Evolutionary conservation across 345 rosid species (phyloP).

Genomic region (Diplotaxis tenuifolia): DNA sequence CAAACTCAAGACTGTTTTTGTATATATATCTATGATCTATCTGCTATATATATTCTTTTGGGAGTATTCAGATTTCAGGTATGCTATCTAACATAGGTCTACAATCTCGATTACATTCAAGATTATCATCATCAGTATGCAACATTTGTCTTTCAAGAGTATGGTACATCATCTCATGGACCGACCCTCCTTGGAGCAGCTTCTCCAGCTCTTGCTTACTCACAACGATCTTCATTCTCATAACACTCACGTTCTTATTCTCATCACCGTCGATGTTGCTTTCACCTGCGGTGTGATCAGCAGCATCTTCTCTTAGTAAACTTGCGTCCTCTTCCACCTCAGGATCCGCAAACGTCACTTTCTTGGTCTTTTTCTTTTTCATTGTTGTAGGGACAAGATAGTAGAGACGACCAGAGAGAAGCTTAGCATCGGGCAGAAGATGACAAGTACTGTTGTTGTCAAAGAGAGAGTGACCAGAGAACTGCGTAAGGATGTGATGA

Average conservation of each 20-base stretch:
- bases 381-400: constrained; percentile 53
- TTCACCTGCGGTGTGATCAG: constrained; percentile 19
- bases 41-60: not conserved
- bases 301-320: constrained; percentile 16
- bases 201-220: constrained; percentile 67
- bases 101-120: constrained; percentile 40
- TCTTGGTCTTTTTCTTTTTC: constrained; percentile 43
- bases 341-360: constrained; percentile 63
- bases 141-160: constrained; percentile 42
- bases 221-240: constrained; percentile 77
- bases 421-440: constrained; percentile 56
- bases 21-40: constrained; percentile 1
- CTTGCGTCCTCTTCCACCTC: constrained; percentile 38
- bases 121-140: not conserved
- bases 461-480: constrained; percentile 60
- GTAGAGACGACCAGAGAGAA: constrained; percentile 53
- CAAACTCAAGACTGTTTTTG: constrained; percentile 21
- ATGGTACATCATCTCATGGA: constrained; percentile 48
- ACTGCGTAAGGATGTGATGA: constrained; percentile 60
- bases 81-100: constrained; percentile 62
- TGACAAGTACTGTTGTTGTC: constrained; percentile 43
- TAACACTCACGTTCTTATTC: constrained; percentile 27
- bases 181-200: constrained; percentile 58
- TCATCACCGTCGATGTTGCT: constrained; percentile 42
- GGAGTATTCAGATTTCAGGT: constrained; percentile 54